Evolutionary conservation across 345 rosid species (phyloP).

Genomic region (Hypericum androsaemum): DNA sequence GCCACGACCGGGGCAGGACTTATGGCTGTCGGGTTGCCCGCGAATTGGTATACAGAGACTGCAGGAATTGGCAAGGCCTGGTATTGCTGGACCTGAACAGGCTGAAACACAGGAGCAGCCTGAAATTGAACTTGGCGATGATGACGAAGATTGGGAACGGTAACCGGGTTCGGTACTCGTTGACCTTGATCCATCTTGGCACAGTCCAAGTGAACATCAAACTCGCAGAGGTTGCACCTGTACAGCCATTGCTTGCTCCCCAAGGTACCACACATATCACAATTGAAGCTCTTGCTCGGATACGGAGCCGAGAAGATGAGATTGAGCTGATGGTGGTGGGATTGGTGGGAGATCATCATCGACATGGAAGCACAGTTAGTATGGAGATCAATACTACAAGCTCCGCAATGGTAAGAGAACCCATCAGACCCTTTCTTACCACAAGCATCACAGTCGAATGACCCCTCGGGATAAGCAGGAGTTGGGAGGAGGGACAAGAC

Average conservation of each 20-base stretch:
- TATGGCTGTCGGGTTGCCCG: neutral
- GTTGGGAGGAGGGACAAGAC: conserved; percentile 23
- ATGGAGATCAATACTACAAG: conserved; percentile 37
- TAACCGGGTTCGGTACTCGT: too few species aligned
- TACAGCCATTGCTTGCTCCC: conserved; percentile 37
- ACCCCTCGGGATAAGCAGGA: conserved; percentile 24
- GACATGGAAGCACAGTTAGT: conserved; percentile 36
- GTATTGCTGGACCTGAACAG: conserved; percentile 3
- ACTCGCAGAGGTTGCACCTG: conserved; percentile 31
- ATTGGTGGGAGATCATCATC: conserved; percentile 19
- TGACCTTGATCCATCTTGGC: conserved; percentile 5
- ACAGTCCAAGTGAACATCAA: conserved; percentile 40
- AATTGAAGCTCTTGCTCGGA: conserved; percentile 19
- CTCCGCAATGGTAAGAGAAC: conserved; percentile 35
- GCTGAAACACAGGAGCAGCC: neutral
- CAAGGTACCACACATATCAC: conserved; percentile 23
- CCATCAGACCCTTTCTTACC: conserved; percentile 28
- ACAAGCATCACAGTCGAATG: conserved; percentile 30
- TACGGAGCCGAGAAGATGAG: conserved; percentile 30
- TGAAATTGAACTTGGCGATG: neutral
- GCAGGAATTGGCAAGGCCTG: neutral
- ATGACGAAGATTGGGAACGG: neutral
- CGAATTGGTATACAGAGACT: neutral
- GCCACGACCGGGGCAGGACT: neutral
- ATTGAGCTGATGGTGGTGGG: conserved; percentile 36